These are phyloP conservation scores for Cudoniella acicularis DNA, from an alignment of 495 filamentous ascomycete genomes.

Conservation along the genomic window DNA sequence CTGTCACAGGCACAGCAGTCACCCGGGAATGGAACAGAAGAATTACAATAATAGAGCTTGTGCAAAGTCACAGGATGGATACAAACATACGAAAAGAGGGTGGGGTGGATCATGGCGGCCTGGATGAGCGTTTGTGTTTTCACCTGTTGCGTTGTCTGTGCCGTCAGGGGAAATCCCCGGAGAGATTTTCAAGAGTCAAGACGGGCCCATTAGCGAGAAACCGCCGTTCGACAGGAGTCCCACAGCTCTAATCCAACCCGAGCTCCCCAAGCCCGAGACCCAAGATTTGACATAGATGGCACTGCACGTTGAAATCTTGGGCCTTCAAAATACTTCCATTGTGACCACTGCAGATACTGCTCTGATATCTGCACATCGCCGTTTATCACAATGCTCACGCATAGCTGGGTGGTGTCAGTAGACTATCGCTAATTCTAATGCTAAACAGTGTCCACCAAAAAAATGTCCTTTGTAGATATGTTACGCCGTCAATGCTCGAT, in stretches of 20 bases:
- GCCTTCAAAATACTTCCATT: not conserved
- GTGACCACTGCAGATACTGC: not conserved
- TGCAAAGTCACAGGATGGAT: too few species aligned
- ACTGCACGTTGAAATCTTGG: not conserved
- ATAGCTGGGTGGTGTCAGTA: not conserved
- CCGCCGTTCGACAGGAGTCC: not conserved
- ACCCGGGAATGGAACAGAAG: too few species aligned
- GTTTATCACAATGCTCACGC: not conserved
- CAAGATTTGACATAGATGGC: not conserved
- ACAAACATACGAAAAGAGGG: too few species aligned
- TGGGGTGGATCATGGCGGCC: too few species aligned
- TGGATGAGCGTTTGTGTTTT: conserved; percentile 19
- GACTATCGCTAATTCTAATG: not conserved
- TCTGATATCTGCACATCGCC: not conserved
- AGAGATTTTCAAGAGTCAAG: too few species aligned
- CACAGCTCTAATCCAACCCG: not conserved
- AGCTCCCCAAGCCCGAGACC: too few species aligned
- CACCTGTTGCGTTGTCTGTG: too few species aligned
- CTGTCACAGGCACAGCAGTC: too few species aligned
- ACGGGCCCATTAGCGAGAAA: not conserved
- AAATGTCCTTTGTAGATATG: not conserved
- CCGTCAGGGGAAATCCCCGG: too few species aligned
- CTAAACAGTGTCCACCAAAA: not conserved
- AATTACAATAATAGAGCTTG: too few species aligned
- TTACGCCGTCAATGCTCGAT: not conserved